Conservation (phyloP, 768 basidiomycete genomes). For the Nevesoporus exiguus region DNA sequence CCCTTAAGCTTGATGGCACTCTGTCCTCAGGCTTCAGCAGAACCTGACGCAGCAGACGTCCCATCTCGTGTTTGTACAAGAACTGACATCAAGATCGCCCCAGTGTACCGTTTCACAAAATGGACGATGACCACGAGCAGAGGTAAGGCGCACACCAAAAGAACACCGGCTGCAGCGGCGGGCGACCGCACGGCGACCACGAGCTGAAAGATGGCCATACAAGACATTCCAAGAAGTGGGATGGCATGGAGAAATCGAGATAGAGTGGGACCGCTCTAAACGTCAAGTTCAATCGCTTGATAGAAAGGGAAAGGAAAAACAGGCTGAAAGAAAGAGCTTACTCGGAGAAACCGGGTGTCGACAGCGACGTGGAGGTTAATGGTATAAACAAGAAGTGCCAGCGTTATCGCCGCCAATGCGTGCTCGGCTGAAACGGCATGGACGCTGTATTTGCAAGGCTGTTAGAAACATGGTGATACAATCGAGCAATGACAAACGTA, state of each 20-base stretch:
- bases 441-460: slow-evolving; percentile 11
- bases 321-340: slow-evolving; percentile 1
- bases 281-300: neutral
- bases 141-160: slow-evolving; percentile 23
- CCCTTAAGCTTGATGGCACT: too few species aligned
- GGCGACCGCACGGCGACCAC: slow-evolving; percentile 22
- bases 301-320: neutral
- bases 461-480: neutral
- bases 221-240: slow-evolving; percentile 27
- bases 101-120: slow-evolving; percentile 5
- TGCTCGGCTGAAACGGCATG: slow-evolving; percentile 21
- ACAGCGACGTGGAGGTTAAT: slow-evolving; percentile 26
- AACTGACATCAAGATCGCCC: slow-evolving; percentile 4
- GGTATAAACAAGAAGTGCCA: slow-evolving; percentile 29
- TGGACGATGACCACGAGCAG: slow-evolving; percentile 12
- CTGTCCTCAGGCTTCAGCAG: too few species aligned
- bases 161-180: slow-evolving; percentile 9
- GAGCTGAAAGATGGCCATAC: slow-evolving; percentile 19
- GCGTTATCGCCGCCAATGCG: slow-evolving; percentile 17
- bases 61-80: slow-evolving; percentile 4
- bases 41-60: neutral
- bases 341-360: slow-evolving; percentile 18
- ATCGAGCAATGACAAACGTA: slow-evolving; percentile 14
- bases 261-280: slow-evolving; percentile 13
- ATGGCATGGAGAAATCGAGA: slow-evolving; percentile 22